Evolutionary conservation across 345 rosid genomes (phyloP).

Genomic region (Dovyalis caffra): DNA sequence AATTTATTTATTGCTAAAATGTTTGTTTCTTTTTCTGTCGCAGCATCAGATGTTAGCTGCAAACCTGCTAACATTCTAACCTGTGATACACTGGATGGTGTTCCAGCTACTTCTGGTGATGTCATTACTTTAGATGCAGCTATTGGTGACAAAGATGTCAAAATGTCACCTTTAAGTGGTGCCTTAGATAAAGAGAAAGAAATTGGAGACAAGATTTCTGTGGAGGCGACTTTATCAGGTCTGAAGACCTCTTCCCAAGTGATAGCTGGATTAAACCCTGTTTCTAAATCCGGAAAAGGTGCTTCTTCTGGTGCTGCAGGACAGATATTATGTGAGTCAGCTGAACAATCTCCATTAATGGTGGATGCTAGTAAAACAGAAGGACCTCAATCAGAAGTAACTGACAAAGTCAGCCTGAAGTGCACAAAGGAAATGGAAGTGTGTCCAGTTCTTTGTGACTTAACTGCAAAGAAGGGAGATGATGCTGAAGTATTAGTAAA

Average conservation of each 20-base stretch:
- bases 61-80: constrained; percentile 9
- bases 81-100: constrained; percentile 14
- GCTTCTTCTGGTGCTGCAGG: constrained; percentile 25
- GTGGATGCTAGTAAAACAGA: constrained; percentile 32
- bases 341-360: constrained; percentile 25
- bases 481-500: constrained; percentile 26
- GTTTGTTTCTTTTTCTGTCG: neutral
- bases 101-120: constrained; percentile 17
- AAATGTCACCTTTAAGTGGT: constrained; percentile 19
- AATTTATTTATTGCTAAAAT: neutral
- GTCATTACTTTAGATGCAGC: constrained; percentile 20
- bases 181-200: constrained; percentile 25
- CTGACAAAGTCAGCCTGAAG: constrained; percentile 25
- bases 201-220: constrained; percentile 11
- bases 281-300: constrained; percentile 25
- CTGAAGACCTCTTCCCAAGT: constrained; percentile 28
- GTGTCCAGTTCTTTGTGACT: constrained; percentile 27
- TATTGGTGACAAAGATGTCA: constrained; percentile 31
- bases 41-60: neutral
- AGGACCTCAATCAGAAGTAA: constrained; percentile 23
- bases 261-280: constrained; percentile 20
- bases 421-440: constrained; percentile 26
- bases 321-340: constrained; percentile 16
- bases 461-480: constrained; percentile 30
- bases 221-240: constrained; percentile 25